Evolutionary conservation across 345 rosid species (phyloP).

Genomic region (Citrus medica): DNA sequence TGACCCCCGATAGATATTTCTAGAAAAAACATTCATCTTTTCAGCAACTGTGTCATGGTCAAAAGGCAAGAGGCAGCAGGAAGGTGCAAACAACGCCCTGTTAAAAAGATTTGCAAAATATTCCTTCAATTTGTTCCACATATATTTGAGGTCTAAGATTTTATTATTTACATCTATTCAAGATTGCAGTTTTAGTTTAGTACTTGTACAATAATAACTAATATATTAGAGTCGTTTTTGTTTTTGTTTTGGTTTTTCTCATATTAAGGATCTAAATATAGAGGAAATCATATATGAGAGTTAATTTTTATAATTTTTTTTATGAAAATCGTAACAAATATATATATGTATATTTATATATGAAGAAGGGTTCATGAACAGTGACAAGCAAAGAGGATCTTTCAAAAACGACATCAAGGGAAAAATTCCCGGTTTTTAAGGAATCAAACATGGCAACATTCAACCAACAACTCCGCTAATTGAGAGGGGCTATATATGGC

Average conservation of each 20-base stretch:
- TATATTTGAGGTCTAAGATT: not conserved
- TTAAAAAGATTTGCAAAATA: not conserved
- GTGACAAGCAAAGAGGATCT: not conserved
- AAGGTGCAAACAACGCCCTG: not conserved
- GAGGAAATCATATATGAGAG: not conserved
- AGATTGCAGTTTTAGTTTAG: too few relatives aligned
- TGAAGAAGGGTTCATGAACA: not conserved
- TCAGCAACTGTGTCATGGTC: not conserved
- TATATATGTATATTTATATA: too few relatives aligned
- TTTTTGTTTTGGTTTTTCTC: not conserved
- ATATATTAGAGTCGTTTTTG: too few relatives aligned
- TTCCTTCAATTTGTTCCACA: not conserved
- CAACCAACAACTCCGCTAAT: constrained; percentile 59
- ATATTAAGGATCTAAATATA: not conserved
- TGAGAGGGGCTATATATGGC: not conserved
- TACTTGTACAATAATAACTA: too few relatives aligned
- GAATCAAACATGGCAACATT: constrained; percentile 59
- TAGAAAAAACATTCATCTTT: constrained; percentile 5
- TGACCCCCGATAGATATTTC: not conserved
- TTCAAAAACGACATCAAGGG: constrained; percentile 24
- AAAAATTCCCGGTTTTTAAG: constrained; percentile 42
- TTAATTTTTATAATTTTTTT: too few relatives aligned
- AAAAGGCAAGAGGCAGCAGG: not conserved
- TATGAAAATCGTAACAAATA: not conserved
- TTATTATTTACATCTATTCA: too few relatives aligned